A percentile compares a stretch with the other conserved stretches of the same genome.
phyloP scores from a whole-genome alignment of 441 rosid genomes.

The Viola pubescens region DNA sequence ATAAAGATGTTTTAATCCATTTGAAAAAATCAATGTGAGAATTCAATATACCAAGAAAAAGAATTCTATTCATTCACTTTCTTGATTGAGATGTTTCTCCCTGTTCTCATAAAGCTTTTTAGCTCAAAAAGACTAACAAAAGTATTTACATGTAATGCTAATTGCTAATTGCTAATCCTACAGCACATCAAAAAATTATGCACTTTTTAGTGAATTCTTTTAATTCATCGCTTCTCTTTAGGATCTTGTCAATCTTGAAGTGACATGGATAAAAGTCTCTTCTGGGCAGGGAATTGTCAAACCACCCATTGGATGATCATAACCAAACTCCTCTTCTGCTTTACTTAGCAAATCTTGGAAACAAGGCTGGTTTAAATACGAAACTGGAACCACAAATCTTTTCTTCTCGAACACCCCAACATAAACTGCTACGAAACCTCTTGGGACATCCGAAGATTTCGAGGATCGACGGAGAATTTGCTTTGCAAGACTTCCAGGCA shows the following conservation, averaged over 20 bases:
- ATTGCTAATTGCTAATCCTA: background rate
- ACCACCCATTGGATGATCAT: constrained; percentile 16
- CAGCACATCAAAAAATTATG: background rate
- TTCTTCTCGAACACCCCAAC: constrained; percentile 20
- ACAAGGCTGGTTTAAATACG: constrained; percentile 18
- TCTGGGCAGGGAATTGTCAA: constrained; percentile 13
- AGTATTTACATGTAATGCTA: constrained; percentile 1
- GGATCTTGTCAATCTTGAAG: constrained; percentile 13
- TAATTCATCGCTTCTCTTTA: background rate
- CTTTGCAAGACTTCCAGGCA: constrained; percentile 10
- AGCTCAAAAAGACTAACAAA: constrained; percentile 4
- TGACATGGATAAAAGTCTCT: constrained; percentile 14
- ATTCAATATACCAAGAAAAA: background rate
- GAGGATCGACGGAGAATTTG: constrained; percentile 11
- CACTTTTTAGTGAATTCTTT: background rate
- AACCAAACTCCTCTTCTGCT: constrained; percentile 19
- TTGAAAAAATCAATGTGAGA: no score
- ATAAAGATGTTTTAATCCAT: no score
- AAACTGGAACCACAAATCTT: constrained; percentile 17
- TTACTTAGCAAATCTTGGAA: constrained; percentile 12
- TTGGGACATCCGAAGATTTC: constrained; percentile 9
- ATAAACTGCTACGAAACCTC: constrained; percentile 23
- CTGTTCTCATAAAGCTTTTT: background rate
- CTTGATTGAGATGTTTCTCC: background rate
- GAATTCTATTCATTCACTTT: background rate